Evolutionary conservation across 371 early-diverging fungal species (phyloP), one percentile per base, ranked within the genome.

Genomic region (Dichotomocladium elegans): DNA sequence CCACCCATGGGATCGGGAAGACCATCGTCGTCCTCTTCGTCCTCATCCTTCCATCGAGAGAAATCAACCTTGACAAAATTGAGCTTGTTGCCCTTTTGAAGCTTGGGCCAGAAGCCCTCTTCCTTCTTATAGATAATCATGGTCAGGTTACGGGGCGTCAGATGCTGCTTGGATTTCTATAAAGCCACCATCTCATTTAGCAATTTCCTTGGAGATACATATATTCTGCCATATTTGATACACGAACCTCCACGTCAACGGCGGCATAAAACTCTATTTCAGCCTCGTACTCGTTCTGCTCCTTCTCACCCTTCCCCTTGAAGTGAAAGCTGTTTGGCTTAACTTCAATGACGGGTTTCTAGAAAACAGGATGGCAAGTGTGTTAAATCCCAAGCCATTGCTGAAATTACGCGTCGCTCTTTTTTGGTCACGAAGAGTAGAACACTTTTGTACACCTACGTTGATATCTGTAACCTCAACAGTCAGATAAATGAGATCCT

Each of bases 31-130:
- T 94, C 95, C 21, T 93, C 91, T 11, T 96, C 95, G 64, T 94
- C 94, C 62, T 94, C 95, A 68, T 96, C 97, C 63, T 66, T 84
- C 93, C 94, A 98, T 62, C 70, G 87, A 44, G 81, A 60, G 68
- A 98, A 98, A 64, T 98, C 97, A 28, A 91, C 89, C 81, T 93
- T 91, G 51, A 96, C 60, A 55, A 80, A 98, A 68, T 83, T 77
- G 51, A 75, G 77, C 37, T 37, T 37, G 76, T 86, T 90, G 28
- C 73, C 74, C 77, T 92, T 88, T 53, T 79, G 84, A 61, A 97
- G 77, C 35, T 92, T 81, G 14, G 90, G 89, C 98, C 98, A 97
- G 80, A 82, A 96, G 14, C 47, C 66, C 42, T 51, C 60, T 57
- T 86, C 78, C 57, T 77, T 74, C 76, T 95, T 95, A 46, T 77